Conservation (phyloP, 495 filamentous ascomycete genomes). For the Neurospora intermedia region DNA sequence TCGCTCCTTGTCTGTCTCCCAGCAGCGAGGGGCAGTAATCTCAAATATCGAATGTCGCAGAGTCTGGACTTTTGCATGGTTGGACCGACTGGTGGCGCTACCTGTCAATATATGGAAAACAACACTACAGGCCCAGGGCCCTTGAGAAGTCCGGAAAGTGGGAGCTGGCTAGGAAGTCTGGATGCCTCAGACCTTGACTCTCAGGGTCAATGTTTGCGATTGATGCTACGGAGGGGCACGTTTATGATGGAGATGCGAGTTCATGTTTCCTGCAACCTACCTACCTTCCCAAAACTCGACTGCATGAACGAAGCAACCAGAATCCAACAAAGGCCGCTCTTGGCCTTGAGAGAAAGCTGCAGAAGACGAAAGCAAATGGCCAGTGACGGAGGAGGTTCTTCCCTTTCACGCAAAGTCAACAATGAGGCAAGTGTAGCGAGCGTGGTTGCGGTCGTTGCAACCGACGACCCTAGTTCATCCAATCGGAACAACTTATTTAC, state of each 20-base stretch:
- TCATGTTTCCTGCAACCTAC: too few relatives aligned
- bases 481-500: neutral
- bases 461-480: neutral
- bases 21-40: neutral
- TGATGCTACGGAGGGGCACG: neutral
- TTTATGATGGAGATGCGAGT: neutral
- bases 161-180: neutral
- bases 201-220: neutral
- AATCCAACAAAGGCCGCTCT: neutral
- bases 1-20: neutral
- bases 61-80: neutral
- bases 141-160: neutral
- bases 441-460: neutral
- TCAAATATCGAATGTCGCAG: neutral
- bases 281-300: neutral
- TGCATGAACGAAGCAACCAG: neutral
- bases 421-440: neutral
- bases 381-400: neutral
- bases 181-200: neutral
- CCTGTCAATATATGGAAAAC: neutral
- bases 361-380: neutral
- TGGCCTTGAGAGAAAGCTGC: neutral
- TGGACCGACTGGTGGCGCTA: neutral
- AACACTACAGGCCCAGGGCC: neutral
- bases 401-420: neutral